Base-by-base conservation (phyloP, 2,329 filamentous ascomycete genomes). In the Neopestalotiopsis sp. region DNA sequence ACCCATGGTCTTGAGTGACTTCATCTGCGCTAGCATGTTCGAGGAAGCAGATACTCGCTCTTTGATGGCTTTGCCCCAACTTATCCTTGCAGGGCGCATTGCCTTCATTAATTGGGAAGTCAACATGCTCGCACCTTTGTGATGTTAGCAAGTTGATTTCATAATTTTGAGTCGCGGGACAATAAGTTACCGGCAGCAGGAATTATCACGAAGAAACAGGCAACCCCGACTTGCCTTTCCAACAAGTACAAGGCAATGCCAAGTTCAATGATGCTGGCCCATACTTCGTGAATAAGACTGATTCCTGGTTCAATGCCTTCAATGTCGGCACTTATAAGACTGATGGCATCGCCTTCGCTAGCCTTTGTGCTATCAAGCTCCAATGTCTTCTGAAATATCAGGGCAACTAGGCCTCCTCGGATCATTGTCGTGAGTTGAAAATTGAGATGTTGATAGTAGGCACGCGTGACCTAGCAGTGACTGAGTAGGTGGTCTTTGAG, bases 381-480 rank as follows among this genome's bases (percentile, higher is more conserved):
- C 1, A 84, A 68, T 0, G 83, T 84, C 71, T 85, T 84, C 20
- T 81, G 80, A 72, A 85, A 89, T 1, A 90, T 82, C 71, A 88
- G 76, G 0, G 84, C 82, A 4, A 80, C 73, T 1, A 83, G 67
- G 1, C 75, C 77, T 1, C 76, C 81, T 28, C 81, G 78, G 40
- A 77, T 74, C 75, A 80, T 79, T 9, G 79, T 78, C 32, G 81
- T 77, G 28, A 79, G 74, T 49, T 81, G 80, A 61, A 74, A 79
- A 0, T 79, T 79, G 34, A 77, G 76, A 67, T 81, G 78, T 68
- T 58, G 49, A 59, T 32, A 32, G 24, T 45, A 34, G 49, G 74
- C 74, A 68, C 72, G 77, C 10, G 74, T 76, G 1, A 77, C 62
- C 70, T 73, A 58, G 42, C 49, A 66, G 14, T 28, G 59, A 14